Evolutionary conservation across 306 rosid species (phyloP).

Genomic region (Ormosia emarginata): DNA sequence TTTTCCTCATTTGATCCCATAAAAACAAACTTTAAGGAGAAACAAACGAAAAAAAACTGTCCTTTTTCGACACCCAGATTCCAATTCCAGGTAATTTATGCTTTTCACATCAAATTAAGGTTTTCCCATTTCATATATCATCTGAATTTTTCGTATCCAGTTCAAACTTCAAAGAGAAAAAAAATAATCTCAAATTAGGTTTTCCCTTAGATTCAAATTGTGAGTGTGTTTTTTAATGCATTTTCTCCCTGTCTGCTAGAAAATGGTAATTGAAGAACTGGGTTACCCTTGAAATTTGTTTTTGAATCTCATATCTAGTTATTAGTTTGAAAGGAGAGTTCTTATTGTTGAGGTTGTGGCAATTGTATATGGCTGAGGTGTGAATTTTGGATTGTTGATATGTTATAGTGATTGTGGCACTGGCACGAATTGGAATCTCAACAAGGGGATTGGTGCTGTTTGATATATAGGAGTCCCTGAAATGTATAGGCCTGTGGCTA

Average conservation of each 20-base stretch:
- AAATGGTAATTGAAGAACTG: slow-evolving; percentile 24
- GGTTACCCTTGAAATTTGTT: neutral
- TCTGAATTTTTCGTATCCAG: neutral
- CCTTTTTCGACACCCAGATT: slow-evolving; percentile 17
- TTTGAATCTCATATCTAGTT: slow-evolving; percentile 7
- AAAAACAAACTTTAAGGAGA: neutral
- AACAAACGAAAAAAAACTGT: neutral
- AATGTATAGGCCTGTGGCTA: slow-evolving; percentile 75
- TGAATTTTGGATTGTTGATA: slow-evolving; percentile 21
- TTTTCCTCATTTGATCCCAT: neutral
- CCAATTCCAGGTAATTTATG: slow-evolving; percentile 39
- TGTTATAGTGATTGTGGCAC: slow-evolving; percentile 26
- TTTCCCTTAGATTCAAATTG: slow-evolving; percentile 9
- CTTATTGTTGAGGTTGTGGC: slow-evolving; percentile 11
- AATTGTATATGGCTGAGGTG: slow-evolving; percentile 14
- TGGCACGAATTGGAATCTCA: slow-evolving; percentile 14
- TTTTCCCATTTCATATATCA: neutral
- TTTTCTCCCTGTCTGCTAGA: slow-evolving; percentile 23
- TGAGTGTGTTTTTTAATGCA: neutral
- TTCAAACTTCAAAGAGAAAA: neutral
- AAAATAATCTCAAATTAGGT: slow-evolving; percentile 2
- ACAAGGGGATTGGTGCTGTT: slow-evolving; percentile 27
- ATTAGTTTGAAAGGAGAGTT: slow-evolving; percentile 7
- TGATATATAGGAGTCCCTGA: slow-evolving; percentile 23
- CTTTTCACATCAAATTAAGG: slow-evolving; percentile 16